phyloP scores from a whole-genome alignment of 169 alveolate species.

The Perkinsus marinus region DNA sequence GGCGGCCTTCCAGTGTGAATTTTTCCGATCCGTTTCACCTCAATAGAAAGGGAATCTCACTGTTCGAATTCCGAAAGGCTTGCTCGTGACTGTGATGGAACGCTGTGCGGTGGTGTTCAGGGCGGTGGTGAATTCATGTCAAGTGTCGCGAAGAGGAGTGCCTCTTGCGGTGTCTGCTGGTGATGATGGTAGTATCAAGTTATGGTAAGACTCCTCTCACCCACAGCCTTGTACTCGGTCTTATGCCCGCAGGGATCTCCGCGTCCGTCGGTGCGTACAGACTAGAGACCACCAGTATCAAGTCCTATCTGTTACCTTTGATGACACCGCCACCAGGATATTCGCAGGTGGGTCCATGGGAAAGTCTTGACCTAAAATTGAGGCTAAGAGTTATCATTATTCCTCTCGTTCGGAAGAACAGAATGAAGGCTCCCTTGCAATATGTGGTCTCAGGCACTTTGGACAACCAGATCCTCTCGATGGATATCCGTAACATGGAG shows the following conservation, averaged over 20 bases:
- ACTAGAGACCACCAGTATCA: not conserved
- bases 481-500: not conserved
- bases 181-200: conserved; percentile 50
- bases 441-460: not conserved
- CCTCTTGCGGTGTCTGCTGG: conserved; percentile 39
- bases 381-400: too few relatives aligned
- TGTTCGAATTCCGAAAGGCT: conserved; percentile 7
- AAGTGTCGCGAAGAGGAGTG: conserved; percentile 9
- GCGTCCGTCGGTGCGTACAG: not conserved
- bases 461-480: not conserved
- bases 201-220: conserved; percentile 22
- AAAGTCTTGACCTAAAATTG: too few relatives aligned
- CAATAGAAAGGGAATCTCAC: not conserved
- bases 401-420: too few relatives aligned
- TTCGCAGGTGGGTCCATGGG: not conserved
- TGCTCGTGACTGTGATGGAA: conserved; percentile 29
- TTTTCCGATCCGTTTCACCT: too few relatives aligned
- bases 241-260: not conserved
- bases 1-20: too few relatives aligned
- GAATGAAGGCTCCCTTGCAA: too few relatives aligned
- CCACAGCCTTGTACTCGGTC: not conserved
- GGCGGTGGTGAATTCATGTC: not conserved
- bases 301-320: not conserved
- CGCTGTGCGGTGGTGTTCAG: conserved; percentile 5
- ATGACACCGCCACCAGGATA: not conserved